These are phyloP conservation scores for Trematosphaeria pertusa DNA, from an alignment of 2,329 filamentous ascomycete genomes.

Conservation along the genomic window DNA sequence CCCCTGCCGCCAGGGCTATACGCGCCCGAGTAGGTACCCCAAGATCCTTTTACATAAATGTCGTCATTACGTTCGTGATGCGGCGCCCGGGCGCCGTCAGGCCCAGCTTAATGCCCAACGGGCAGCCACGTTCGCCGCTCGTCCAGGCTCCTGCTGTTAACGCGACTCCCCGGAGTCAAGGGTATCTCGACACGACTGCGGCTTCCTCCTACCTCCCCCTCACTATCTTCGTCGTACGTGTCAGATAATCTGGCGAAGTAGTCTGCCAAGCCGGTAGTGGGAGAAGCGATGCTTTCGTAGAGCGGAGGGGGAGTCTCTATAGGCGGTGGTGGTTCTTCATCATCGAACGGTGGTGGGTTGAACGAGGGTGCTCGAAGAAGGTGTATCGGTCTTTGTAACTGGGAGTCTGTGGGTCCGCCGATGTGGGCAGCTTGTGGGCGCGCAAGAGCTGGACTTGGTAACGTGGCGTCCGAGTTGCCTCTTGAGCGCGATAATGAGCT, in stretches of 20 bases:
- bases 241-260: conserved; percentile 84
- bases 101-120: conserved; percentile 43
- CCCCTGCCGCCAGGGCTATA: background rate
- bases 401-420: conserved; percentile 53
- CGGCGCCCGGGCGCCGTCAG: conserved; percentile 2
- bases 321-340: conserved; percentile 76
- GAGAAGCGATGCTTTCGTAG: conserved; percentile 81
- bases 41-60: conserved; percentile 14
- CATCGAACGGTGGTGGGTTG: conserved; percentile 86
- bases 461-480: conserved; percentile 31
- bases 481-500: conserved; percentile 59
- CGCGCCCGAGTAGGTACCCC: background rate
- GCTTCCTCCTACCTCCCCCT: conserved; percentile 57
- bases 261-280: conserved; percentile 74
- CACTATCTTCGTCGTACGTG: conserved; percentile 66
- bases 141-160: conserved; percentile 69
- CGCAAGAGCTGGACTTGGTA: conserved; percentile 57
- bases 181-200: conserved; percentile 62
- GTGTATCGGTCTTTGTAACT: conserved; percentile 76
- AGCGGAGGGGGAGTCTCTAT: conserved; percentile 82
- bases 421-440: conserved; percentile 56
- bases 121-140: conserved; percentile 64
- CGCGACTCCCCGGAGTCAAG: conserved; percentile 67
- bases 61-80: conserved; percentile 35
- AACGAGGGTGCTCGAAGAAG: conserved; percentile 83